Evolutionary conservation across 2,329 filamentous ascomycete genomes (phyloP), one percentile per base, ranked within the genome.

Genomic region (Aspergillus cejpii): DNA sequence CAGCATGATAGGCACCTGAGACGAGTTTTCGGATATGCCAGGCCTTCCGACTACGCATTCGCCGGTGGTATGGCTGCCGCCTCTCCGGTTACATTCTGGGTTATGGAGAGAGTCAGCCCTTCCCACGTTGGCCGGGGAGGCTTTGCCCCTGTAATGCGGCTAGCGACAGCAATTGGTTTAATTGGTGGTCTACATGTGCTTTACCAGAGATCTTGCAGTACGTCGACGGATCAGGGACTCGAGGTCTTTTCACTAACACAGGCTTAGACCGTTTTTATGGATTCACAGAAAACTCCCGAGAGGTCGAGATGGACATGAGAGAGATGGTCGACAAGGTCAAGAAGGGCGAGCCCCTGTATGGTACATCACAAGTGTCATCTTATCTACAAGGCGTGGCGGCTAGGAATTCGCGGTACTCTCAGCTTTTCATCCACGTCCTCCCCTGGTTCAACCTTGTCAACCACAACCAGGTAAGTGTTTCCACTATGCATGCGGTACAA

Each of bases 371-470:
- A 42, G 72, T 96, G 59, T 85, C 84, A 46, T 83, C 90, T 52
- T 87, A 96, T 71, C 85, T 96, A 76, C 92, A 98, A 72, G 92
- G 91, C 48, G 85, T 96, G 29, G 90, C 92, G 41, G 82, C 87
- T 48, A 78, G 92, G 58, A 94, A 98, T 74, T 95, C 89, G 62
- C 79, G 92, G 64, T 97, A 95, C 75, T 84, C 87, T 28, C 85
- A 85, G 31, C 75, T 92, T 24, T 92, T 91, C 69, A 73, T 87
- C 54, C 85, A 89, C 63, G 80, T 91, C 43, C 73, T 98, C 45
- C 90, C 91, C 29, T 97, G 90, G 92, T 91, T 95, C 73, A 98
- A 98, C 76, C 85, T 98, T 72, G 91, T 95, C 63, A 97, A 98
- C 72, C 92, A 98, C 72, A 83, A 80, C 65, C 79, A 81, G 66